phyloP scores from a whole-genome alignment of 2,329 filamentous ascomycete species.

The Ceratocystis variospora region DNA sequence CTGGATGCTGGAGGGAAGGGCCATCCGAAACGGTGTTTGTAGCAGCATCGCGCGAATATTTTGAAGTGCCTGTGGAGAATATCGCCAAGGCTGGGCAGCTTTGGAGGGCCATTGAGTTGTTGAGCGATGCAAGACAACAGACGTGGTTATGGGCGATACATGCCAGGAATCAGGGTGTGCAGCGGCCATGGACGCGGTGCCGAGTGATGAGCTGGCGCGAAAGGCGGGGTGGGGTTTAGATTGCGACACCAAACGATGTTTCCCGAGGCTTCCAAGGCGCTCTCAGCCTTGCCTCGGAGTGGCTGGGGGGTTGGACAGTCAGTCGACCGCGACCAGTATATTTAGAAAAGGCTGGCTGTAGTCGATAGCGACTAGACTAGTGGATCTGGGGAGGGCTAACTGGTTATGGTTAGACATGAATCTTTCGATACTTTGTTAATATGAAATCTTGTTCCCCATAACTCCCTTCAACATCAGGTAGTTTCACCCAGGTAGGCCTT shows the following conservation, averaged over 20 bases:
- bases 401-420: too few species aligned
- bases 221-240: not conserved
- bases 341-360: too few species aligned
- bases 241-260: not conserved
- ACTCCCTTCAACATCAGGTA: too few species aligned
- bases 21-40: not conserved
- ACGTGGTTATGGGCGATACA: slow-evolving; percentile 15
- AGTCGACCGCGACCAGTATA: too few species aligned
- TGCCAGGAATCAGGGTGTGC: slow-evolving; percentile 14
- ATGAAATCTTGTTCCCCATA: too few species aligned
- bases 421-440: too few species aligned
- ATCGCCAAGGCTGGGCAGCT: slow-evolving; percentile 6
- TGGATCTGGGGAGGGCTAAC: too few species aligned
- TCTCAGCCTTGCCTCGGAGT: not conserved
- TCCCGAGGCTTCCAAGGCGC: not conserved
- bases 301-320: too few species aligned
- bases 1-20: slow-evolving; percentile 11
- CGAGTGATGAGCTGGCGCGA: slow-evolving; percentile 16
- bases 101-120: slow-evolving; percentile 16
- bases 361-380: too few species aligned
- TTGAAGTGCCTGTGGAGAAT: slow-evolving; percentile 9
- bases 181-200: slow-evolving; percentile 14
- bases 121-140: slow-evolving; percentile 11
- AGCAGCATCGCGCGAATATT: slow-evolving; percentile 11
- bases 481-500: not conserved